Evolutionary conservation across 176 grass and related monocot species (phyloP).

Genomic region (Bromus sterilis): DNA sequence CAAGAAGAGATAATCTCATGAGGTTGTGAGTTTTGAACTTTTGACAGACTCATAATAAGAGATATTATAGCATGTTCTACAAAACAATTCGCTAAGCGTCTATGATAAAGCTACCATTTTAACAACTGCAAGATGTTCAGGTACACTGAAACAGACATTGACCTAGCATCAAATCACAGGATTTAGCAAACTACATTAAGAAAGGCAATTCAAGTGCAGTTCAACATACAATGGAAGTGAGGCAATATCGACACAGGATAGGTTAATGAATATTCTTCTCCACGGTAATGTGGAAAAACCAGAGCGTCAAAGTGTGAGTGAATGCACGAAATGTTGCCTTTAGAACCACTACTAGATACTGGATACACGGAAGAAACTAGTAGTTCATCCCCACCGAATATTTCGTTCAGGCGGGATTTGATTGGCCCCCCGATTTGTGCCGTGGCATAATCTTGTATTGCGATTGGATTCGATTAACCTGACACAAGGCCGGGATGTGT

Average conservation of each 20-base stretch:
- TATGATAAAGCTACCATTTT: constrained; percentile 4
- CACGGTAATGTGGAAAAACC: neutral
- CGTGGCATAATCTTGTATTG: no score
- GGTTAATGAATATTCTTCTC: neutral
- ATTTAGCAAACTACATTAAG: neutral
- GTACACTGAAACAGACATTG: neutral
- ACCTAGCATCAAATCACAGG: neutral
- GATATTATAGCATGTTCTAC: neutral
- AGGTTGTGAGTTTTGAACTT: neutral
- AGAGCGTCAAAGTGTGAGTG: neutral
- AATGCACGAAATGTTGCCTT: neutral
- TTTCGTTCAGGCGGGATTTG: no score
- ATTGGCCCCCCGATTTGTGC: no score
- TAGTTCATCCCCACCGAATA: no score
- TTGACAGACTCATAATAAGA: constrained; percentile 2
- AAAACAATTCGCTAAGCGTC: neutral
- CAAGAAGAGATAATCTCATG: constrained; percentile 3
- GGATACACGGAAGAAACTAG: no score
- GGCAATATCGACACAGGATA: neutral
- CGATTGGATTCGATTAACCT: no score
- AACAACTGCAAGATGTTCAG: neutral
- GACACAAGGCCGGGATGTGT: no score
- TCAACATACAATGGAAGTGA: neutral
- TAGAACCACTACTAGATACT: neutral
- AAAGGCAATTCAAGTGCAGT: neutral